Base-by-base conservation (phyloP, 306 rosid species). In the Citrullus amarus region DNA sequence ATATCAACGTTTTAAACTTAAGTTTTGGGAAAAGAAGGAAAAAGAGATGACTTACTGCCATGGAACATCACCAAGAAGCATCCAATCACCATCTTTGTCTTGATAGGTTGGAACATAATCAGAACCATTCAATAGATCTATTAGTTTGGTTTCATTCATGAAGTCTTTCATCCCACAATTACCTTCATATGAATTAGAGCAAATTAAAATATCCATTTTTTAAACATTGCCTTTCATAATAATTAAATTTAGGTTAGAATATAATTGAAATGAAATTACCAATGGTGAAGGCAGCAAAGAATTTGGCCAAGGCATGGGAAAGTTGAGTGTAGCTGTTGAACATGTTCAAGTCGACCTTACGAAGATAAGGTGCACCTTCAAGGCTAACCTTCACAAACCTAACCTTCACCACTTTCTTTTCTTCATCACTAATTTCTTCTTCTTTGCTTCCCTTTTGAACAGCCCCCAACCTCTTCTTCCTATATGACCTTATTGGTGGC, bases 331-430 rank as follows among this genome's bases (percentile, higher is more conserved):
- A 95, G 73, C 82, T 82, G 44, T 82, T 89, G 88, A 84, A 91
- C 65, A 86, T 82, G 70, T 50, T 87, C 65, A 95, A 82, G 81
- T 92, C 99, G 48, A 95, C 90, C 54, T 95, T 92, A 56, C 99
- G 96, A 43, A 95, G 99, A 60, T 92, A 95, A 43, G 99, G 99
- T 30, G 99, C 99, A 44, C 99, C 99, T 44, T 95, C 97, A 89
- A 95, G 86, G 91, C 97, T 92, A 5, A 95, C 99, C 85, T 95
- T 92, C 61, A 95, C 97, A 63, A 91, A 83, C 72, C 50, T 17
- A 1, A 9, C 22, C 39, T 78, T 80, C 79, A 53, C 8, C 20
- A 53, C 57, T 1, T 88, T 55, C 79, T 85, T 3, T n/a, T 61
- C 56, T 51, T 51, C 50, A 6, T 80, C 88, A 16, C 84, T 86